Conservation (phyloP, 345 rosid species). For the Reutealis trisperma region DNA sequence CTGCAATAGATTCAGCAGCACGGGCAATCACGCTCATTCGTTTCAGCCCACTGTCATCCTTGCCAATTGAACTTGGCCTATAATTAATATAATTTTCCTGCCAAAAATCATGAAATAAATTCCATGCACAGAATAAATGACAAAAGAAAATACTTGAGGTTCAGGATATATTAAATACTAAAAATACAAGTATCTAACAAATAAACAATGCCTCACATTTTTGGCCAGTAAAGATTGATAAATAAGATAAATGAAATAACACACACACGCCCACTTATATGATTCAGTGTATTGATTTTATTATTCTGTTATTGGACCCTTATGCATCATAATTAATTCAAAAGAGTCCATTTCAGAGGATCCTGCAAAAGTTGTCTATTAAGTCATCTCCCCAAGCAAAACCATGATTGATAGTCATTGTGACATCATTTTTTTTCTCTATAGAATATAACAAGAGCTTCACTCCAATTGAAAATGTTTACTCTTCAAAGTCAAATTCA, state of each 20-base stretch:
- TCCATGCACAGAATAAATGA: neutral
- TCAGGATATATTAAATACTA: neutral
- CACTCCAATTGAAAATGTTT: constrained; percentile 1
- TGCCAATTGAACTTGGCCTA: constrained; percentile 64
- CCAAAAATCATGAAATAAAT: constrained; percentile 15
- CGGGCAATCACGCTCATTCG: constrained; percentile 76
- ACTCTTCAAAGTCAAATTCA: too few relatives aligned
- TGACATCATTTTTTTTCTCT: too few relatives aligned
- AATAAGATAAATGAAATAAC: too few relatives aligned
- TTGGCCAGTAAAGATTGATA: neutral
- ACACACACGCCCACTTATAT: too few relatives aligned
- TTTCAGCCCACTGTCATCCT: constrained; percentile 72
- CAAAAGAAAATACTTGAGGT: constrained; percentile 2
- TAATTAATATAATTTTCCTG: constrained; percentile 98
- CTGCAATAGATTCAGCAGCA: constrained; percentile 91
- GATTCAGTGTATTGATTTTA: too few relatives aligned
- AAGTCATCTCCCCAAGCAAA: too few relatives aligned
- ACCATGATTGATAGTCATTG: too few relatives aligned
- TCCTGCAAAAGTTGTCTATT: too few relatives aligned
- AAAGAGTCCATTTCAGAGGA: too few relatives aligned
- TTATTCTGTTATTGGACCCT: too few relatives aligned
- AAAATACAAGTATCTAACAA: neutral
- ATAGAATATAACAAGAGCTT: neutral
- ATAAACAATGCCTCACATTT: neutral
- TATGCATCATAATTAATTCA: too few relatives aligned